Percentiles rank a stretch among this genome's conserved stretches.
Conservation (phyloP, 2,329 filamentous ascomycete genomes). For the Ascochyta viciae-villosae region DNA sequence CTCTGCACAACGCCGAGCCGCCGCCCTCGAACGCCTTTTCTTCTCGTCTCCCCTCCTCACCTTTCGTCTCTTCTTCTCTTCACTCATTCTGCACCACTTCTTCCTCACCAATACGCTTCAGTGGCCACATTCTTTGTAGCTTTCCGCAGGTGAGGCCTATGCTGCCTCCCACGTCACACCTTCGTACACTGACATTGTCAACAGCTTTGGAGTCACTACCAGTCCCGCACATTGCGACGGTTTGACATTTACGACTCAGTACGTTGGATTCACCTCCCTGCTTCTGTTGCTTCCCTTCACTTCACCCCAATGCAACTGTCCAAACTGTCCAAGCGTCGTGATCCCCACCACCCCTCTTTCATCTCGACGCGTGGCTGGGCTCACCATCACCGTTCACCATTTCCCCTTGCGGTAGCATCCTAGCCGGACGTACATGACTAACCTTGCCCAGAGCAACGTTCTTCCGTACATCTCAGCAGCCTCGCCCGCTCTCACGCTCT, state of each 20-base stretch:
- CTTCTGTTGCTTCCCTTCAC: slow-evolving; percentile 9
- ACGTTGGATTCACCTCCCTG: slow-evolving; percentile 24
- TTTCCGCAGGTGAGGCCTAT: slow-evolving; percentile 47
- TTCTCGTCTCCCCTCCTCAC: slow-evolving; percentile 25
- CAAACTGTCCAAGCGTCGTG: slow-evolving; percentile 1
- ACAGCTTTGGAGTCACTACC: slow-evolving; percentile 53
- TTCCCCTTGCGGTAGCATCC: neutral
- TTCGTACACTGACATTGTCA: slow-evolving; percentile 23
- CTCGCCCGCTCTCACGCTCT: slow-evolving; percentile 22
- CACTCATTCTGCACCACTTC: slow-evolving; percentile 47
- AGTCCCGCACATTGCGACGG: slow-evolving; percentile 48
- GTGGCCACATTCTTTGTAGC: slow-evolving; percentile 55
- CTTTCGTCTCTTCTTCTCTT: slow-evolving; percentile 32
- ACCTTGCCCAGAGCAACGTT: slow-evolving; percentile 38
- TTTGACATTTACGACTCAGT: slow-evolving; percentile 52
- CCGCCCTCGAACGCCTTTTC: slow-evolving; percentile 26
- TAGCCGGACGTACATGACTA: slow-evolving; percentile 13
- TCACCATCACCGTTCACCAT: slow-evolving; percentile 33
- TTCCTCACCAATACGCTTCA: slow-evolving; percentile 52
- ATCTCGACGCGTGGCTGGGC: slow-evolving; percentile 9
- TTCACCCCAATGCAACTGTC: slow-evolving; percentile 9
- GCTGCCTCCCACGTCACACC: neutral
- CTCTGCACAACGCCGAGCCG: slow-evolving; percentile 29
- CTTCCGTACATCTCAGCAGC: slow-evolving; percentile 41
- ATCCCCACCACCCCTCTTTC: slow-evolving; percentile 3